Percentiles rank a stretch among this genome's conserved stretches.
phyloP scores from a whole-genome alignment of 2,329 filamentous ascomycete species.

The Ceratocystiopsis minuta region DNA sequence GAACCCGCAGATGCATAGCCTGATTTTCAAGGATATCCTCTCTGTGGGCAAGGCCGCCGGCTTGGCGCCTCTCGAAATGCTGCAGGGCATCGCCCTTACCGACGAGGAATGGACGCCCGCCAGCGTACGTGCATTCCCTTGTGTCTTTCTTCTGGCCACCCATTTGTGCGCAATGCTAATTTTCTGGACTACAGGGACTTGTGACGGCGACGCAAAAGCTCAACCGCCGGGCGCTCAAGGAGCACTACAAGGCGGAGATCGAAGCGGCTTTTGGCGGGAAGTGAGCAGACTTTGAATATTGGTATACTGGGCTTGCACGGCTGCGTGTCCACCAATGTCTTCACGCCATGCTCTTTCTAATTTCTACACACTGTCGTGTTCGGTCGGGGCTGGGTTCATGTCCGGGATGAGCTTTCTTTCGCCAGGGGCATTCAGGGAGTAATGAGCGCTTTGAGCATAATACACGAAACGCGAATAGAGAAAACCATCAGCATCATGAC shows the following conservation, averaged over 20 bases:
- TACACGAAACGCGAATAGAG: too few species aligned
- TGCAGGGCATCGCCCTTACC: constrained; percentile 58
- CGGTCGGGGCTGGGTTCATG: too few species aligned
- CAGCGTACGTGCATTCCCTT: constrained; percentile 43
- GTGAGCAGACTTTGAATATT: too few species aligned
- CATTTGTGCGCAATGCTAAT: background rate
- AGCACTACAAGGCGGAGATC: constrained; percentile 34
- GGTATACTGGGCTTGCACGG: too few species aligned
- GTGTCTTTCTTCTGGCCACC: background rate
- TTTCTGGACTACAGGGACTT: constrained; percentile 24
- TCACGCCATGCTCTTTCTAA: too few species aligned
- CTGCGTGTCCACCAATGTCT: too few species aligned
- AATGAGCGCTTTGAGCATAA: too few species aligned
- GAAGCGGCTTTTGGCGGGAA: constrained; percentile 18
- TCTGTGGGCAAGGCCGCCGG: constrained; percentile 45
- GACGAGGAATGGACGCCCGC: constrained; percentile 80
- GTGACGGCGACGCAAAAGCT: constrained; percentile 46
- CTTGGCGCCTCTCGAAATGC: constrained; percentile 52
- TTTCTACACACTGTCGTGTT: too few species aligned
- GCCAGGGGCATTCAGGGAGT: too few species aligned
- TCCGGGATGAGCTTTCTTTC: too few species aligned
- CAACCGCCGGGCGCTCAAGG: constrained; percentile 33
- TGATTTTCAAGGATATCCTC: constrained; percentile 51
- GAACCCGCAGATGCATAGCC: constrained; percentile 43
- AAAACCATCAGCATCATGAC: too few species aligned